phyloP scores from a whole-genome alignment of 306 rosid species.

The Trichosanthes cucumerina region DNA sequence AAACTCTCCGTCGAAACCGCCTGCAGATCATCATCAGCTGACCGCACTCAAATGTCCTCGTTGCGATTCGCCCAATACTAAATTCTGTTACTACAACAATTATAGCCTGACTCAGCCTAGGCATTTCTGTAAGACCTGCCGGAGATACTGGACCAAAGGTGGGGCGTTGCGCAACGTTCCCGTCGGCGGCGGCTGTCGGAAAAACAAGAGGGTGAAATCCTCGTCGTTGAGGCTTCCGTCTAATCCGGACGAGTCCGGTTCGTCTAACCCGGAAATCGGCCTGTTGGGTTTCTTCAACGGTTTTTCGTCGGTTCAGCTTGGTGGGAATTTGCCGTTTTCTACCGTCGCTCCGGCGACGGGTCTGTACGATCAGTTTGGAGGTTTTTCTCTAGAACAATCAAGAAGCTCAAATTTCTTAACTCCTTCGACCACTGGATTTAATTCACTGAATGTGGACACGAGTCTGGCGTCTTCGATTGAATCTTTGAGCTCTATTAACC shows the following conservation, averaged over 20 bases:
- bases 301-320: conserved; percentile 50
- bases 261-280: conserved; percentile 31
- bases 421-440: not conserved
- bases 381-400: conserved; percentile 25
- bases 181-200: conserved; percentile 90
- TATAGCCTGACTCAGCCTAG: conserved; percentile 93
- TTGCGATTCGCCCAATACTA: conserved; percentile 91
- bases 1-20: not conserved
- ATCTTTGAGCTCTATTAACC: conserved; percentile 86
- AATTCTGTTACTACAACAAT: conserved; percentile 97
- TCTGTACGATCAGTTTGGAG: conserved; percentile 23
- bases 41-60: conserved; percentile 51
- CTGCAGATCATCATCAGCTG: conserved; percentile 2
- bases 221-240: conserved; percentile 38
- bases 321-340: not conserved
- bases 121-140: conserved; percentile 89
- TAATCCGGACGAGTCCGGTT: conserved; percentile 30
- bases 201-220: conserved; percentile 59
- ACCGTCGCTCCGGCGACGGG: conserved; percentile 1
- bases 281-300: conserved; percentile 61
- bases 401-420: not conserved
- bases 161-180: conserved; percentile 94
- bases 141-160: conserved; percentile 96
- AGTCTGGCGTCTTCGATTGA: conserved; percentile 71
- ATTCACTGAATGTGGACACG: conserved; percentile 33